A percentile compares a stretch with the other conserved stretches of the same genome.
Evolutionary conservation across 306 rosid species (phyloP).

Genomic region (Fragaria ananassa): DNA sequence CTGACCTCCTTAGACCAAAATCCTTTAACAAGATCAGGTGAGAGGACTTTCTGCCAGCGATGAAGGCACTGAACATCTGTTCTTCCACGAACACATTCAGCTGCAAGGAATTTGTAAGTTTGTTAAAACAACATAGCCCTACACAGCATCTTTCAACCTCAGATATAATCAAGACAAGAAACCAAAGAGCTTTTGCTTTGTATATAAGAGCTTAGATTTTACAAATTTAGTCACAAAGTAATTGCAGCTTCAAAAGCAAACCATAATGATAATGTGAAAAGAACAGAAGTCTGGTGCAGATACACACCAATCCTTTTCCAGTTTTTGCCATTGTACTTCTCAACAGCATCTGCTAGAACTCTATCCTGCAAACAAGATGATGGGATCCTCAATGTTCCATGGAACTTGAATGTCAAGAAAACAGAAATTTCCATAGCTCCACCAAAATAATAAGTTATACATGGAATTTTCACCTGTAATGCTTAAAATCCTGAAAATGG

Average conservation of each 20-base stretch:
- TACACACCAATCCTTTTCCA: constrained; percentile 47
- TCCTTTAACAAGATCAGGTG: constrained; percentile 55
- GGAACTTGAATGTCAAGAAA: background rate
- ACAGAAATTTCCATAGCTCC: background rate
- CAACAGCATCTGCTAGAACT: constrained; percentile 30
- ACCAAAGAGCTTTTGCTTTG: no score
- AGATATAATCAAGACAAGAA: background rate
- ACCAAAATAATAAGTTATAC: background rate
- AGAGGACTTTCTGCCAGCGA: constrained; percentile 56
- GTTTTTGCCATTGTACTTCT: constrained; percentile 26
- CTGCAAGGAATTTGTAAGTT: constrained; percentile 23
- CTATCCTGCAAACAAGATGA: constrained; percentile 31
- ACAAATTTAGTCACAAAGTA: background rate
- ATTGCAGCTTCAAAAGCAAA: background rate
- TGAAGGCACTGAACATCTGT: constrained; percentile 53
- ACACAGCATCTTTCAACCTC: background rate
- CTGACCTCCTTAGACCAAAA: constrained; percentile 48
- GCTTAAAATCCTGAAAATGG: background rate
- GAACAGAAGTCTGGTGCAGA: background rate
- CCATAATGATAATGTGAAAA: background rate
- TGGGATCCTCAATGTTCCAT: background rate
- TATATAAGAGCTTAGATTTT: background rate
- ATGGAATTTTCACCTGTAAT: background rate
- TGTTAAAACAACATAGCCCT: background rate
- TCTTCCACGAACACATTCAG: constrained; percentile 32